Conservation (phyloP, 2,329 filamentous ascomycete genomes). For the Nannizziopsis arthrosporioides region DNA sequence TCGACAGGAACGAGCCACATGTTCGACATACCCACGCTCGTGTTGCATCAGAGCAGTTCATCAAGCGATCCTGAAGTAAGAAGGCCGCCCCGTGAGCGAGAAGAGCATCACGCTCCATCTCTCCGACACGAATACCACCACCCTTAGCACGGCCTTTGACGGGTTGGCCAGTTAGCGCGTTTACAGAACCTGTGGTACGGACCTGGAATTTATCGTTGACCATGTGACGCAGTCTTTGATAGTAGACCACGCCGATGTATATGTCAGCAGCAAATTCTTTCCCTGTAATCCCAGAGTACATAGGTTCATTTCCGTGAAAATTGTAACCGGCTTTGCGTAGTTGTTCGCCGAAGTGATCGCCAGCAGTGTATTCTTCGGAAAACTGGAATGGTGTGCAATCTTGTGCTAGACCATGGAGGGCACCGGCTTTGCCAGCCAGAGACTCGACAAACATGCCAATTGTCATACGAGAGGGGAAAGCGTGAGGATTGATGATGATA, state of each 20-base stretch:
- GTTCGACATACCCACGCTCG: conserved; percentile 77
- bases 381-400: conserved; percentile 94
- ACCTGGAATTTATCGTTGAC: conserved; percentile 99
- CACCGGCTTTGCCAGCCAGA: conserved; percentile 85
- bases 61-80: conserved; percentile 81
- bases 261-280: conserved; percentile 91
- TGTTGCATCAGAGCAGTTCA: conserved; percentile 94
- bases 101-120: conserved; percentile 96
- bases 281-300: conserved; percentile 95
- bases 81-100: conserved; percentile 93
- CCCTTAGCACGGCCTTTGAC: conserved; percentile 95
- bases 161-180: conserved; percentile 81
- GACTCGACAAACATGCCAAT: conserved; percentile 99
- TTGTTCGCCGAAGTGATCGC: conserved; percentile 92
- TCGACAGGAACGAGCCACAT: conserved; percentile 84
- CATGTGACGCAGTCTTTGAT: conserved; percentile 97
- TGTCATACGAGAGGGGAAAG: conserved; percentile 98
- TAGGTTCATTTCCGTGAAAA: conserved; percentile 95
- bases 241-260: conserved; percentile 94
- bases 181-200: conserved; percentile 85
- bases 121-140: conserved; percentile 95
- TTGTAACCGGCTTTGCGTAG: conserved; percentile 92
- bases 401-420: conserved; percentile 88
- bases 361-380: conserved; percentile 80
- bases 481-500: conserved; percentile 97